Evolutionary conservation across 495 filamentous ascomycete genomes (phyloP).

Genomic region (Penicillium desertorum): DNA sequence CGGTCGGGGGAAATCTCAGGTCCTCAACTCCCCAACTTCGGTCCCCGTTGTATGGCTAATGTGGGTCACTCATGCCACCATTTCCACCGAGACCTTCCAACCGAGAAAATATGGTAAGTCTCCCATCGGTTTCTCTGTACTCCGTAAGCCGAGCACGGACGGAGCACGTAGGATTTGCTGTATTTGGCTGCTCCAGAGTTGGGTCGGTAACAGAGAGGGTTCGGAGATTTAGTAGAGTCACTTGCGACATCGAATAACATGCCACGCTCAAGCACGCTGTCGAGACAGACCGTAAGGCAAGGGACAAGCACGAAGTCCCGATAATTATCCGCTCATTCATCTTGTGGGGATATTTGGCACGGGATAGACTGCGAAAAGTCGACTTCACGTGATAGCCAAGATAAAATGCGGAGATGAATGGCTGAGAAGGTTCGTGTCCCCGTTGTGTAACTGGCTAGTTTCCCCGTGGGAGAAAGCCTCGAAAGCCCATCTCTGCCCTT

Average conservation of each 20-base stretch:
- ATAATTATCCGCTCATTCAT: conserved; percentile 3
- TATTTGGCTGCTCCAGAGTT: neutral
- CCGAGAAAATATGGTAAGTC: conserved; percentile 1
- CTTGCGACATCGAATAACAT: neutral
- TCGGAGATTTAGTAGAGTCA: neutral
- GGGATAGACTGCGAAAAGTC: neutral
- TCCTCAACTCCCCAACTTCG: neutral
- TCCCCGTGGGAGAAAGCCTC: neutral
- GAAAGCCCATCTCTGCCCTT: neutral
- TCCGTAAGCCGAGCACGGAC: neutral
- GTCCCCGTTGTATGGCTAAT: neutral
- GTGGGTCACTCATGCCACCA: conserved; percentile 4
- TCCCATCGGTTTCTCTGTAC: neutral
- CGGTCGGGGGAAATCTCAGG: conserved; percentile 1
- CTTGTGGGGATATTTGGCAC: neutral
- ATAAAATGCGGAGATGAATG: conserved; percentile 5
- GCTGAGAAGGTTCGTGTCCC: neutral
- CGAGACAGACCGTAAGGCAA: neutral
- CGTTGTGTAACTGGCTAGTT: neutral
- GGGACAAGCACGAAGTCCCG: neutral
- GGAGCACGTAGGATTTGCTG: neutral
- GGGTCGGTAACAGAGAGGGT: neutral
- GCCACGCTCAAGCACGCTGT: neutral
- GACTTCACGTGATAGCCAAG: conserved; percentile 1
- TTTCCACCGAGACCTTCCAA: neutral